phyloP scores from a whole-genome alignment of 345 rosid genomes.

The Crucihimalaya himalaica region DNA sequence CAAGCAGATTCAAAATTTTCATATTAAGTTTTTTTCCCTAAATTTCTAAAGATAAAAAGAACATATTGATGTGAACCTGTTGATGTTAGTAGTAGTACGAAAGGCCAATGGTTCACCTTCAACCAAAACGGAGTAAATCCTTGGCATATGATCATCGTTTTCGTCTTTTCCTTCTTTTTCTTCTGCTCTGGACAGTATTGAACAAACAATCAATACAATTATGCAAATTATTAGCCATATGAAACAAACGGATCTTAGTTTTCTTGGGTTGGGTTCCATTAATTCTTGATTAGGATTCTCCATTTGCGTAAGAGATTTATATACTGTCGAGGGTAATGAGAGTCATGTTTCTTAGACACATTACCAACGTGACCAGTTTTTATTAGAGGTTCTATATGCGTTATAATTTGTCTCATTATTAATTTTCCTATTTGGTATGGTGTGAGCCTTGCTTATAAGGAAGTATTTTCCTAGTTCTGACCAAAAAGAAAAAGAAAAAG shows the following conservation, averaged over 20 bases:
- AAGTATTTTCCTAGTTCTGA: not conserved
- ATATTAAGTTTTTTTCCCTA: no score
- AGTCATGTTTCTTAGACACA: constrained; percentile 32
- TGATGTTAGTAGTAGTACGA: constrained; percentile 27
- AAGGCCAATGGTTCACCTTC: constrained; percentile 67
- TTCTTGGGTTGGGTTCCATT: constrained; percentile 34
- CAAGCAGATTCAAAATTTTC: not conserved
- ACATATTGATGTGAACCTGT: constrained; percentile 43
- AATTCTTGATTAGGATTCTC: constrained; percentile 17
- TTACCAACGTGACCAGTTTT: constrained; percentile 35
- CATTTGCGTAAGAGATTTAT: constrained; percentile 23
- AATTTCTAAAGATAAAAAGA: no score
- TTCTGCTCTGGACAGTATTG: constrained; percentile 32
- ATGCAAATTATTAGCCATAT: constrained; percentile 40
- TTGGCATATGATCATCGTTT: constrained; percentile 43
- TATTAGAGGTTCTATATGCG: constrained; percentile 14
- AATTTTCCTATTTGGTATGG: constrained; percentile 16
- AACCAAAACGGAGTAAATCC: constrained; percentile 60
- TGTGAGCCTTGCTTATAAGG: constrained; percentile 35
- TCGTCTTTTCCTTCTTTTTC: constrained; percentile 24
- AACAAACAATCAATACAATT: constrained; percentile 32
- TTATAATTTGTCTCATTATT: constrained; percentile 22
- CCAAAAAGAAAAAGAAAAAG: not conserved
- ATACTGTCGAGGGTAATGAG: constrained; percentile 23
- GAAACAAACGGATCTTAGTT: constrained; percentile 11